Percentiles rank a stretch among this genome's conserved stretches.
Evolutionary conservation across 2,329 filamentous ascomycete species (phyloP).

Genomic region (Alternaria longipes): DNA sequence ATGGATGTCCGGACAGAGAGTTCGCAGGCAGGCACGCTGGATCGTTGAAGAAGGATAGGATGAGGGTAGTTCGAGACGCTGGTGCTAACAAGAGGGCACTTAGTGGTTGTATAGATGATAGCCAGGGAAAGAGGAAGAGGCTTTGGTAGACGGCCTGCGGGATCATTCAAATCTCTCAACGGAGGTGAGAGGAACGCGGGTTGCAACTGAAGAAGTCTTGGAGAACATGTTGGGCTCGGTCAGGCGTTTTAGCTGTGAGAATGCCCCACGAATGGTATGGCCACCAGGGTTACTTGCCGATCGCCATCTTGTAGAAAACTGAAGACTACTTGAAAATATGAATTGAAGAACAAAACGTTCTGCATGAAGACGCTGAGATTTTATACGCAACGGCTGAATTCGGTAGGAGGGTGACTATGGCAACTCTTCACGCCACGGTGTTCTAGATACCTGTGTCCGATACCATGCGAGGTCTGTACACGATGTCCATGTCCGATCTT

Average conservation of each 20-base stretch:
- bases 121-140: slow-evolving; percentile 14
- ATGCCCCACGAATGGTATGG: background rate
- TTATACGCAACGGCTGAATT: background rate
- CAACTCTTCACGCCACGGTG: background rate
- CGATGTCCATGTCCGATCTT: background rate
- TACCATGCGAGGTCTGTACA: background rate
- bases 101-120: background rate
- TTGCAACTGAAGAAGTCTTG: background rate
- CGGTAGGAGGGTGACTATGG: background rate
- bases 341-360: background rate
- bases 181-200: background rate
- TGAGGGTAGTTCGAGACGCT: slow-evolving; percentile 3
- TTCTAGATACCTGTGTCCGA: background rate
- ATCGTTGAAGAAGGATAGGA: slow-evolving; percentile 21
- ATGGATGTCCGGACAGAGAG: slow-evolving; percentile 15
- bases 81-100: background rate
- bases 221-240: background rate
- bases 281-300: background rate
- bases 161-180: background rate
- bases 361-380: background rate
- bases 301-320: background rate
- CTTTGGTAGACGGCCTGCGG: background rate
- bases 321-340: background rate
- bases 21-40: background rate
- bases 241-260: background rate